phyloP scores from a whole-genome alignment of 805 yeast genomes.

The Wickerhamiella nectarea region DNA sequence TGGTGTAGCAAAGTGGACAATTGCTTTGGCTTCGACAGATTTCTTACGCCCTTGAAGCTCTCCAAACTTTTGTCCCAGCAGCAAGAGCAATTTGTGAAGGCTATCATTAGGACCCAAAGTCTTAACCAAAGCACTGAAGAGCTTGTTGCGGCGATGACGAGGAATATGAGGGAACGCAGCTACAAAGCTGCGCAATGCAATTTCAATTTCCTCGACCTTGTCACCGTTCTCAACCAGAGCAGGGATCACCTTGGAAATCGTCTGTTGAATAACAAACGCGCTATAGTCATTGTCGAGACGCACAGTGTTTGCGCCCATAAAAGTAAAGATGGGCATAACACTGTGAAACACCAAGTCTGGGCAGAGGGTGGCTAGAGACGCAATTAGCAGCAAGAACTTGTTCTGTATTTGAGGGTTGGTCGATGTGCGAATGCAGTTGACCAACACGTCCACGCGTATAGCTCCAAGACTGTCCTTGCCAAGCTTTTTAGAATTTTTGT shows the following conservation, averaged over 20 bases:
- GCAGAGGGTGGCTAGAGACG: conserved; percentile 73
- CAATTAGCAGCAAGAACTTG: conserved; percentile 66
- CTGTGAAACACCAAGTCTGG: conserved; percentile 89
- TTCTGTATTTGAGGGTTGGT: conserved; percentile 92
- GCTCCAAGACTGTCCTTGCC: conserved; percentile 32
- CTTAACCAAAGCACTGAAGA: conserved; percentile 65
- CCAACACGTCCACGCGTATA: conserved; percentile 79
- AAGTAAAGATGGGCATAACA: conserved; percentile 98
- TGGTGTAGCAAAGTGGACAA: conserved; percentile 58
- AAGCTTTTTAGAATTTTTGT: conserved; percentile 23
- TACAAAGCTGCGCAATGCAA: conserved; percentile 75
- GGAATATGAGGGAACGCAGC: conserved; percentile 94
- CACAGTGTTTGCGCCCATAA: conserved; percentile 96
- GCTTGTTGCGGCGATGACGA: conserved; percentile 80
- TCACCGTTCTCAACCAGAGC: conserved; percentile 51
- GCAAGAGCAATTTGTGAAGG: conserved; percentile 56
- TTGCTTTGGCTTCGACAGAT: conserved; percentile 48
- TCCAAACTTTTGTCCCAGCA: conserved; percentile 70
- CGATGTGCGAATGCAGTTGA: conserved; percentile 78
- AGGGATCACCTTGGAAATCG: conserved; percentile 80
- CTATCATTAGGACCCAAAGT: conserved; percentile 59
- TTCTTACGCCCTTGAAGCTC: conserved; percentile 29
- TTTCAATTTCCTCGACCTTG: conserved; percentile 56
- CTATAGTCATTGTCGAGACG: conserved; percentile 96
- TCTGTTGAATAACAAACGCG: conserved; percentile 80